phyloP scores from a whole-genome alignment of 2,329 filamentous ascomycete genomes.

The Macroventuria anomochaeta region DNA sequence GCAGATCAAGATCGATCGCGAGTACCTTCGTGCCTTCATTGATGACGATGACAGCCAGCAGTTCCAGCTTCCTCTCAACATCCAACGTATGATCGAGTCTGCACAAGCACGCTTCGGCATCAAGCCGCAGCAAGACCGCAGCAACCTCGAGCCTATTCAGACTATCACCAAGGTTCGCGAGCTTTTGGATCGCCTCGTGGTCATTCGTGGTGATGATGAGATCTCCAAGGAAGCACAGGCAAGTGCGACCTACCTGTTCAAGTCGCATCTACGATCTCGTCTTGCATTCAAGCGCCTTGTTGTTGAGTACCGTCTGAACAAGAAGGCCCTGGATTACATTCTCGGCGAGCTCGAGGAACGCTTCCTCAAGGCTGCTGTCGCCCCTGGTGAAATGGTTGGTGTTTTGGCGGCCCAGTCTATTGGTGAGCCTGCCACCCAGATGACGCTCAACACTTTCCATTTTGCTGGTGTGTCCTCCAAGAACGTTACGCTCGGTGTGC shows the following conservation, averaged over 20 bases:
- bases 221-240: conserved; percentile 86
- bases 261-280: conserved; percentile 85
- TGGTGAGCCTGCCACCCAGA: conserved; percentile 97
- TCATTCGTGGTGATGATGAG: conserved; percentile 83
- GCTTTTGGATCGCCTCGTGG: conserved; percentile 76
- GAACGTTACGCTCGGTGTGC: conserved; percentile 99
- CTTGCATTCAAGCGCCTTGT: conserved; percentile 94
- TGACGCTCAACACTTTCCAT: conserved; percentile 99
- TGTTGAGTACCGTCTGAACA: conserved; percentile 82
- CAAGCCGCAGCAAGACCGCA: conserved; percentile 76
- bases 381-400: conserved; percentile 97
- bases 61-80: conserved; percentile 92
- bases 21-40: conserved; percentile 70
- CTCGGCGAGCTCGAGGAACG: conserved; percentile 88
- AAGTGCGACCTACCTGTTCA: conserved; percentile 90
- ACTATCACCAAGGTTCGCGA: conserved; percentile 80
- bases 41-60: conserved; percentile 78
- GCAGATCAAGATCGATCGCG: conserved; percentile 74
- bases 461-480: conserved; percentile 99
- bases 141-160: conserved; percentile 86
- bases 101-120: conserved; percentile 91
- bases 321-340: conserved; percentile 90
- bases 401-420: conserved; percentile 98
- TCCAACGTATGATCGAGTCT: conserved; percentile 87
- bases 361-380: conserved; percentile 84